These are phyloP conservation scores for Tieghemostelium lacteum DNA, from an alignment of 78 protist genomes.

Conservation along the genomic window DNA sequence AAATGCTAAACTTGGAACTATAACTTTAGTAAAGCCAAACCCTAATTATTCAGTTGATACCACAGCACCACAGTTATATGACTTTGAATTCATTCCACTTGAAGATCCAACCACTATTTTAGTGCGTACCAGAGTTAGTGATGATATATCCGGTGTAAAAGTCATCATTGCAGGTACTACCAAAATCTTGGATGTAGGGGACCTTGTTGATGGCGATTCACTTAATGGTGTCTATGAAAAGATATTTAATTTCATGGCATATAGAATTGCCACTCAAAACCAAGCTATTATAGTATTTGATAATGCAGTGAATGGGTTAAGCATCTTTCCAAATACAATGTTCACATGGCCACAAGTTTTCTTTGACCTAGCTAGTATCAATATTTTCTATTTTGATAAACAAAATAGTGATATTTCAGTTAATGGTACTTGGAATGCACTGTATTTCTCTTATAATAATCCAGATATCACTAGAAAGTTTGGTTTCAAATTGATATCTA, in stretches of 20 bases:
- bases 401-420: constrained; percentile 18
- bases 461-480: background rate
- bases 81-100: background rate
- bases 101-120: background rate
- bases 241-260: background rate
- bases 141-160: background rate
- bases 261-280: background rate
- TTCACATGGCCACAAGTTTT: background rate
- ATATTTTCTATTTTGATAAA: background rate
- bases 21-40: no score
- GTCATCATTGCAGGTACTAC: background rate
- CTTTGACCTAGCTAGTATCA: background rate
- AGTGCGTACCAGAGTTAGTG: background rate
- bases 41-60: no score
- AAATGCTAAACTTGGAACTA: no score
- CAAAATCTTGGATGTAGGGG: no score
- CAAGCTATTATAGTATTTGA: background rate
- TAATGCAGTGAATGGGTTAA: background rate
- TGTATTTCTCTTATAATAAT: background rate
- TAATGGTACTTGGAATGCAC: background rate
- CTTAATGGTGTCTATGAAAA: constrained; percentile 15
- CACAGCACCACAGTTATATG: background rate
- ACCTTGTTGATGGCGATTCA: constrained; percentile 3
- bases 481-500: background rate
- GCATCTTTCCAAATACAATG: background rate